Base-by-base conservation (phyloP, 208 protist genomes). In the Leptomonas seymouri region DNA sequence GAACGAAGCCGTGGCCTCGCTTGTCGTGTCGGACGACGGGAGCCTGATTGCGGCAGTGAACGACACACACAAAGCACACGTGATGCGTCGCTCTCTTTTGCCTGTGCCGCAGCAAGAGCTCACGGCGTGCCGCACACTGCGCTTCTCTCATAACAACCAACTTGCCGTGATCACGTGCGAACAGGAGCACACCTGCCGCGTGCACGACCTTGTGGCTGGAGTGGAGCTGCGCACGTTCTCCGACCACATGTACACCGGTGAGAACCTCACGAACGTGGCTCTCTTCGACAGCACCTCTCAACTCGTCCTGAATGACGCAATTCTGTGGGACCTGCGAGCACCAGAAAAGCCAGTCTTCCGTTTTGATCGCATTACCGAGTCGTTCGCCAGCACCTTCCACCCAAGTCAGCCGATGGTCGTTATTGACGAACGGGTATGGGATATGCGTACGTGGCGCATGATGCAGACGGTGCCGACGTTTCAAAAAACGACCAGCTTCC, bases 381-480 rank as follows among this genome's bases (percentile, higher is more conserved):
- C 85, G 0, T 93, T 93, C 69, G 83, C 84, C 46, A 91, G 84
- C 58, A 63, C 62, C 30, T 96, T 94, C 73, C 91, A 96, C 69
- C 91, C 91, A 23, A 83, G 56, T 20, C 80, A 89, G 45, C 79
- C 71, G 46, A 74, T 91, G 54, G 86, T 94, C 34, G 76, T 96
- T 34, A 88, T 96, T 46, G 91, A 96, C 62, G 86, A 96, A 54
- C 84, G 85, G 55, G 82, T 96, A 36, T 96, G 91, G 89, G 91
- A 96, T 67, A 76, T 96, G 67, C 85, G 91, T 14, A 87, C 80
- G 9, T 78, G 82, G 61, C 72, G 80, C 28, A 93, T 96, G 61
- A 56, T 94, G 27, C 78, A 89, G 34, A 94, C 89, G 4, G 79
- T 93, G 30, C 83, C 86, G 11, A 61, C 75, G 12, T 90, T 96